Percentiles rank a stretch among this genome's conserved stretches.
These are phyloP conservation scores for Aegilops sharonensis DNA, from an alignment of 176 grass and related monocot genomes.

Conservation along the genomic window DNA sequence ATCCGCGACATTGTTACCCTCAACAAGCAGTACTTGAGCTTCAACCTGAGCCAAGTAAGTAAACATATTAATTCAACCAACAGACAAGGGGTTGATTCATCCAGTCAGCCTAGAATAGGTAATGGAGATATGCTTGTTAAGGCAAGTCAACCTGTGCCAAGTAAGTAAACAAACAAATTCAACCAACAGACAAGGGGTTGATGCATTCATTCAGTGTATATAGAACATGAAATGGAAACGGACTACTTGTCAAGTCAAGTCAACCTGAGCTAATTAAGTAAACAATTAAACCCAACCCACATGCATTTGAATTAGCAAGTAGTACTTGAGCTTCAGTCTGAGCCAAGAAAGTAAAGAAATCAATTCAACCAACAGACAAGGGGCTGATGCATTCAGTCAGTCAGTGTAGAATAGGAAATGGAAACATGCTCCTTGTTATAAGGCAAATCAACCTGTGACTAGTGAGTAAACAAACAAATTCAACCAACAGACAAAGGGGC, in stretches of 20 bases:
- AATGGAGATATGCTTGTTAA: neutral
- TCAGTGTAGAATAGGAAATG: no score
- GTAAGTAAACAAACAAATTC: neutral
- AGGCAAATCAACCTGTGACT: no score
- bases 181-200: neutral
- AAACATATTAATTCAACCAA: neutral
- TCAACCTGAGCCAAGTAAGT: conserved; percentile 30
- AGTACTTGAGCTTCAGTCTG: no score
- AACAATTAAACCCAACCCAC: neutral
- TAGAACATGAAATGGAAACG: neutral
- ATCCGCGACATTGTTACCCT: conserved; percentile 29
- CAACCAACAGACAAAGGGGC: neutral
- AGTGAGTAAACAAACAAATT: no score
- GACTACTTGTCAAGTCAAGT: neutral
- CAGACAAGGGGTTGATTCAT: neutral
- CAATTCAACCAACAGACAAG: no score
- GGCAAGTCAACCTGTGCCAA: conserved; percentile 15
- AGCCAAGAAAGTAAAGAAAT: no score
- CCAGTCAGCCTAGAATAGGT: neutral
- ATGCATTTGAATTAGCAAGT: no score
- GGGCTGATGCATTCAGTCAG: no score
- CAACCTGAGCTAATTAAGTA: neutral
- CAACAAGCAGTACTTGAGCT: conserved; percentile 32
- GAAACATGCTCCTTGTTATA: no score
- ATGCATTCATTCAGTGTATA: neutral